Evolutionary conservation across 805 yeast genomes (phyloP).

Genomic region (Hanseniaspora clermontiae): DNA sequence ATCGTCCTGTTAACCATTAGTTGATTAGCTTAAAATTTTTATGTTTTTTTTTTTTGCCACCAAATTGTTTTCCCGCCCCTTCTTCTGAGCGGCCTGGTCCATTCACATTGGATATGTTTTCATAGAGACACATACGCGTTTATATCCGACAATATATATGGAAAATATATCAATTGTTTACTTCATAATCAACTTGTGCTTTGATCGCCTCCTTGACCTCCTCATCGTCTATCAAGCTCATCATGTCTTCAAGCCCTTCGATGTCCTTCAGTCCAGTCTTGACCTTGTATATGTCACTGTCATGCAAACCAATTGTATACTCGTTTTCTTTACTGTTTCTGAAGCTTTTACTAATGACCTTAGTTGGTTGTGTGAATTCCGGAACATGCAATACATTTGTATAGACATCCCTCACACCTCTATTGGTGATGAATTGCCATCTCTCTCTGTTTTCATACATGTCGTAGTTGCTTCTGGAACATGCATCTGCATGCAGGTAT

Average conservation of each 20-base stretch:
- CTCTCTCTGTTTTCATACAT: slow-evolving; percentile 46
- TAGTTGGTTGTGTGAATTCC: slow-evolving; percentile 56
- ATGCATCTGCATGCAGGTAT: slow-evolving; percentile 68
- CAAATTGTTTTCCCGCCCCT: not conserved
- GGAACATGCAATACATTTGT: slow-evolving; percentile 77
- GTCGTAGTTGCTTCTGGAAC: slow-evolving; percentile 55
- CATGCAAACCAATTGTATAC: slow-evolving; percentile 29
- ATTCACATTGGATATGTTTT: not conserved
- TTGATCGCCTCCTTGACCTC: slow-evolving; percentile 20
- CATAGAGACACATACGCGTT: not conserved
- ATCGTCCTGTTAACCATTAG: not conserved
- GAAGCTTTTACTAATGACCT: slow-evolving; percentile 20
- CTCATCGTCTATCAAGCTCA: slow-evolving; percentile 45
- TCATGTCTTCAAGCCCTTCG: slow-evolving; percentile 41
- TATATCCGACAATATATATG: not conserved
- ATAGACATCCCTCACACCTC: slow-evolving; percentile 66
- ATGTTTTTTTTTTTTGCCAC: not conserved
- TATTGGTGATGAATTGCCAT: slow-evolving; percentile 31
- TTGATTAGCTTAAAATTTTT: not conserved
- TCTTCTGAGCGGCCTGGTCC: not conserved
- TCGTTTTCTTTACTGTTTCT: slow-evolving; percentile 22
- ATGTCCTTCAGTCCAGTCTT: slow-evolving; percentile 54
- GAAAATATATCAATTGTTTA: not conserved
- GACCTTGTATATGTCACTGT: slow-evolving; percentile 36
- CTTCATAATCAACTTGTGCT: slow-evolving; percentile 4